phyloP scores from a whole-genome alignment of 1,284 basidiomycete species.

The Ustilago lituana region DNA sequence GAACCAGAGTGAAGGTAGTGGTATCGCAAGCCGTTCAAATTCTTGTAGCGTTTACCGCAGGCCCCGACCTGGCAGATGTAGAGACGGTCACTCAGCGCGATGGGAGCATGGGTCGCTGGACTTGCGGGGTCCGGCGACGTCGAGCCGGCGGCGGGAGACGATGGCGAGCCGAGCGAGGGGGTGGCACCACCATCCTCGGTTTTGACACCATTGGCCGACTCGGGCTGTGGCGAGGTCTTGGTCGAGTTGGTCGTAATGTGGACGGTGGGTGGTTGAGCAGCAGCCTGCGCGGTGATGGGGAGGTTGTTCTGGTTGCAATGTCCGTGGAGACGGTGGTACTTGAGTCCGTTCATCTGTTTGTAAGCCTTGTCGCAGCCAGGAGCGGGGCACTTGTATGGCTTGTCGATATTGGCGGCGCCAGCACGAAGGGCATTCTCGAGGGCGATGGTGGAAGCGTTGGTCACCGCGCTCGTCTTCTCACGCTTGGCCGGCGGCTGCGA shows the following conservation, averaged over 20 bases:
- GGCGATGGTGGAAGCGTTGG: conserved; percentile 36
- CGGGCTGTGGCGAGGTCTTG: conserved; percentile 39
- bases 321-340: conserved; percentile 95
- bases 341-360: conserved; percentile 95
- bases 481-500: conserved; percentile 58
- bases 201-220: conserved; percentile 42
- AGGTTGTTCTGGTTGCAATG: conserved; percentile 73
- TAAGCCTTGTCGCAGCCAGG: conserved; percentile 98
- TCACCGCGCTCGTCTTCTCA: conserved; percentile 49
- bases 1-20: conserved; percentile 97
- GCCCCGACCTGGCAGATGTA: conserved; percentile 67
- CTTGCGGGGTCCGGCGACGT: conserved; percentile 39
- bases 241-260: conserved; percentile 40
- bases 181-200: conserved; percentile 27
- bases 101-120: conserved; percentile 29
- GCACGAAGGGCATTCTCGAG: conserved; percentile 35
- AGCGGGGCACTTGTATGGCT: conserved; percentile 96
- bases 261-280: conserved; percentile 44
- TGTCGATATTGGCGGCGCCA: conserved; percentile 69
- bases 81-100: conserved; percentile 40
- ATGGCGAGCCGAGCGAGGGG: conserved; percentile 20
- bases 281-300: conserved; percentile 42
- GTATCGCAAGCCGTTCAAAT: conserved; percentile 75
- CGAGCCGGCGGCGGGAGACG: conserved; percentile 29
- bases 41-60: conserved; percentile 93